These are phyloP conservation scores for Vigna nakashimae DNA, from an alignment of 306 rosid genomes.

Conservation along the genomic window DNA sequence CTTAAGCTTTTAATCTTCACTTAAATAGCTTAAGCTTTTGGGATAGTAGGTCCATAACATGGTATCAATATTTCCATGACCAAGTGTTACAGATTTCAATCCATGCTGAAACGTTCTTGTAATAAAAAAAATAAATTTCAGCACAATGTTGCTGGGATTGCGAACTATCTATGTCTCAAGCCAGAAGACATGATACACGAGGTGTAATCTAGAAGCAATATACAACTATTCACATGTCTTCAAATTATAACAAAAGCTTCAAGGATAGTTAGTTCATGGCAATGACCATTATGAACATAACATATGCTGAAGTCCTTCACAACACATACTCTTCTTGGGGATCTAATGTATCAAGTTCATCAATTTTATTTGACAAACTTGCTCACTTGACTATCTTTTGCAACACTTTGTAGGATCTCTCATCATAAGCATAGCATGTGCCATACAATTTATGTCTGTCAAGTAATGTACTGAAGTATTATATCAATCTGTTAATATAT, in stretches of 20 bases:
- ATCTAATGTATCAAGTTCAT: background rate
- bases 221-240: background rate
- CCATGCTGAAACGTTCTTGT: background rate
- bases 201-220: background rate
- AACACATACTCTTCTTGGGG: background rate
- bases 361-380: conserved; percentile 9
- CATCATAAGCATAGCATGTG: conserved; percentile 19
- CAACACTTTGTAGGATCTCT: conserved; percentile 8
- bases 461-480: conserved; percentile 4
- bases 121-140: background rate
- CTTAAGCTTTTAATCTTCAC: background rate
- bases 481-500: conserved; percentile 23
- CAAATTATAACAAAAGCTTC: background rate
- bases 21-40: background rate
- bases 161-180: background rate
- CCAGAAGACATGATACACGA: background rate
- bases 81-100: background rate
- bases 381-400: background rate
- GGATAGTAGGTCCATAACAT: background rate
- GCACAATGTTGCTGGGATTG: background rate
- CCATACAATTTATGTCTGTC: conserved; percentile 19
- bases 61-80: background rate
- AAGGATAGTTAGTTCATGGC: background rate
- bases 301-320: background rate
- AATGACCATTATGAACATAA: background rate